Conservation (phyloP, 371 early-diverging fungal species). For the Mortierella sp. region DNA sequence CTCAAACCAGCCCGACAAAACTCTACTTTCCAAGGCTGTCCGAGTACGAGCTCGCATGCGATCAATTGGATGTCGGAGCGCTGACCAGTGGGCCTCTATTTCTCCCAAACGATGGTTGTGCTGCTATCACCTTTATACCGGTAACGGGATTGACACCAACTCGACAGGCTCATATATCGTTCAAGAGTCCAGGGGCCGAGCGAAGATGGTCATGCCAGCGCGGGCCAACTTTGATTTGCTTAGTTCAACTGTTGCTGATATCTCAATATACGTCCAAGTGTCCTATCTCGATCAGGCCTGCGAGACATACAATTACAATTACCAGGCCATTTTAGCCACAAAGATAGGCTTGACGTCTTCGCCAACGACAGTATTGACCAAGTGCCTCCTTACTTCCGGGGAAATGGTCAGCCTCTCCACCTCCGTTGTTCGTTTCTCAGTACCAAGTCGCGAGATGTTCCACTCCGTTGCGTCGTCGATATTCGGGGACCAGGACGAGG, state of each 20-base stretch:
- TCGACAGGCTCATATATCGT: not conserved
- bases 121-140: not conserved
- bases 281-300: not conserved
- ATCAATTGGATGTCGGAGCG: slow-evolving; percentile 1
- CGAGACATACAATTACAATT: not conserved
- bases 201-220: slow-evolving; percentile 5
- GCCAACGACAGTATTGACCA: slow-evolving; percentile 6
- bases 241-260: not conserved
- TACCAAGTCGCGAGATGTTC: not conserved
- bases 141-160: not conserved
- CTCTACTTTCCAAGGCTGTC: slow-evolving; percentile 3
- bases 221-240: too few species aligned
- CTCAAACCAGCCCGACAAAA: slow-evolving; percentile 7
- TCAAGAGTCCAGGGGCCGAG: slow-evolving; percentile 7
- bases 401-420: not conserved
- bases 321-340: not conserved
- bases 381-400: not conserved
- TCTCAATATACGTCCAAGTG: not conserved
- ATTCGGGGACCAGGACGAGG: slow-evolving; percentile 14
- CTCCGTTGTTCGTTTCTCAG: not conserved
- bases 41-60: slow-evolving; percentile 12
- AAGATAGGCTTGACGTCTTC: not conserved
- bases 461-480: slow-evolving; percentile 7
- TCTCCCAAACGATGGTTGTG: slow-evolving; percentile 14
- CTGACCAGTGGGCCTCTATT: not conserved